Evolutionary conservation across 2,329 filamentous ascomycete genomes (phyloP), one percentile per base, ranked within the genome.

Genomic region (Hymenoscyphus albidus): DNA sequence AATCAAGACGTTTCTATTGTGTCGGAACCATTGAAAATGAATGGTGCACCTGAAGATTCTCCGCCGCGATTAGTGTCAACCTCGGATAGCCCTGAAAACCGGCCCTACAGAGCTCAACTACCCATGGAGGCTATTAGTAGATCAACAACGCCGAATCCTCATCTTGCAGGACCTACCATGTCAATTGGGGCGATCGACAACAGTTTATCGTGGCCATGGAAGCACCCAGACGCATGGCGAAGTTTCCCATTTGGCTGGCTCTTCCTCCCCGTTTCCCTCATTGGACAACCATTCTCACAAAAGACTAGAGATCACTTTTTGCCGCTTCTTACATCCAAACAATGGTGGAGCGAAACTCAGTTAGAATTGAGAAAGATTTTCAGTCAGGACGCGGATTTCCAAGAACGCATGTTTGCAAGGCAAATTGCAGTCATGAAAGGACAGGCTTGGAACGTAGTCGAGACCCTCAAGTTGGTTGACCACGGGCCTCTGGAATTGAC

Each of bases 341-440:
- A 91, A 61, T 99, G 95, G 95, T 99, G 95, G 95, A 91, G 89
- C 69, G 92, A 97, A 72, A 99, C 95, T 3, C 93, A 96, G 73
- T 81, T 92, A 65, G 91, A 92, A 27, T 81, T 99, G 48, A 91
- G 95, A 62, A 85, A 87, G 67, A 88, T 97, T 57, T 99, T 99
- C 76, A 89, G 92, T 70, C 87, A 96, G 75, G 95, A 99, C 76
- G 88, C 89, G 2, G 95, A 99, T 78, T 99, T 99, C 77, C 92
- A 98, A 76, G 95, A 99, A 79, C 90, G 92, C 78, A 99, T 99
- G 95, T 99, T 97, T 78, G 92, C 92, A n/a, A 88, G 92, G 70
- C 95, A 99, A 75, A 96, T 99, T 67, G 94, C 95, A 0, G 95
- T 99, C 65, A 97, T 99, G 92, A 99, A 99, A 78, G 95, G 95